These are phyloP conservation scores for Diospyros kaki DNA, from an alignment of 148 eudicot species.

Conservation along the genomic window DNA sequence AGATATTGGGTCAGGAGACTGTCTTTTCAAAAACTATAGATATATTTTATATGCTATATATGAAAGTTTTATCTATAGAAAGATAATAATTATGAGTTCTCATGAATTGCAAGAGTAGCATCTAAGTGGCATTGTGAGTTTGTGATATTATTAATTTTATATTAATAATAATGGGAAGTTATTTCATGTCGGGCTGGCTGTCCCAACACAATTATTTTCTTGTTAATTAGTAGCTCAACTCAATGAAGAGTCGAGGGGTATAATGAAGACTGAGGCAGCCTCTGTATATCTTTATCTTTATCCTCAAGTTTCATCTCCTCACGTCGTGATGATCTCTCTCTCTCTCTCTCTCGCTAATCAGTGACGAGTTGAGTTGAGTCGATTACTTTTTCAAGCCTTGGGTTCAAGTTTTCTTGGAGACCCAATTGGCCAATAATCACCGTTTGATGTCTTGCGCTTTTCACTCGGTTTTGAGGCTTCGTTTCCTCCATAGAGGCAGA, in stretches of 20 bases:
- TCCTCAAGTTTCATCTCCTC: not conserved
- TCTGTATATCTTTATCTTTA: not conserved
- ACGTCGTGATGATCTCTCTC: not conserved
- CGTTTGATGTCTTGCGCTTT: not conserved
- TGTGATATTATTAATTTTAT: no score
- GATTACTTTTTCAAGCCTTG: not conserved
- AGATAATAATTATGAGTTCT: no score
- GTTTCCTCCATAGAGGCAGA: no score
- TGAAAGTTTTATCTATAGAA: no score
- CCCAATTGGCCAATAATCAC: not conserved
- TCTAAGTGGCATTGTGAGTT: no score
- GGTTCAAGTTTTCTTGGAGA: not conserved
- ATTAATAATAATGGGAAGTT: no score
- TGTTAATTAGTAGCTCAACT: not conserved
- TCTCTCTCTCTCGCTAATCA: not conserved
- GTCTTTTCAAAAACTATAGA: no score
- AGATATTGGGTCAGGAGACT: no score
- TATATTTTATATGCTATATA: no score
- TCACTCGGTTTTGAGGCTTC: constrained; percentile 1
- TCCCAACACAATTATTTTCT: not conserved
- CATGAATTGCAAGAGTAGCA: no score
- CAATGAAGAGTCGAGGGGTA: no score
- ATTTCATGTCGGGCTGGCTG: no score
- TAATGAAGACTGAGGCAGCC: not conserved
- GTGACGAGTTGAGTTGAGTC: not conserved